Conservation (phyloP, 192 early-diverging fungal species). For the Linnemannia zychae region DNA sequence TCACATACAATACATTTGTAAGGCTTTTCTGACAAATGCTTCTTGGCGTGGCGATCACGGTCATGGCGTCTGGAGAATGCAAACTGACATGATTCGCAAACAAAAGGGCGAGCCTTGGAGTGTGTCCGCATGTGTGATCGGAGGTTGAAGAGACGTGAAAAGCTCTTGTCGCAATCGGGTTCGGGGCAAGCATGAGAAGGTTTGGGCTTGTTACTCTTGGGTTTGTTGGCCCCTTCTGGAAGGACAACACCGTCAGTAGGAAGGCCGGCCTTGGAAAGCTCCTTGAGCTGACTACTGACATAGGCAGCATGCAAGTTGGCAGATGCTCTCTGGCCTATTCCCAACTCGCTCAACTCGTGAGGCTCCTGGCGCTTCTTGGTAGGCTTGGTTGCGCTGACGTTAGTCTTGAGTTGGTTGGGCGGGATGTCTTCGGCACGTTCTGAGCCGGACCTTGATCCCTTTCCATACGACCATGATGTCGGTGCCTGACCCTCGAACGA, state of each 20-base stretch:
- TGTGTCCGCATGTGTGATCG: constrained; percentile 85
- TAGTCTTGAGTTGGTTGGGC: background rate
- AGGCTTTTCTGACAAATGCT: constrained; percentile 71
- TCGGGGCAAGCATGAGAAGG: constrained; percentile 66
- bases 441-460: constrained; percentile 33
- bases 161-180: constrained; percentile 83
- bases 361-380: constrained; percentile 44
- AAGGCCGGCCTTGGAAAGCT: constrained; percentile 37
- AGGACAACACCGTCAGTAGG: constrained; percentile 17
- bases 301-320: constrained; percentile 55
- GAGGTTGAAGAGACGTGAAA: constrained; percentile 89
- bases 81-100: constrained; percentile 72
- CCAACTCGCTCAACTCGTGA: constrained; percentile 50
- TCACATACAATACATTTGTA: constrained; percentile 72
- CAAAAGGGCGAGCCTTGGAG: constrained; percentile 76
- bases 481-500: constrained; percentile 36
- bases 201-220: constrained; percentile 43
- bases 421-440: constrained; percentile 24
- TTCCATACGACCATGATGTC: constrained; percentile 30
- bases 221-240: background rate
- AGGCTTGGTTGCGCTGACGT: background rate
- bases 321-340: constrained; percentile 51
- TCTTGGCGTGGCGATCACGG: constrained; percentile 79
- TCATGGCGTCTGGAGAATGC: constrained; percentile 87
- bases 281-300: constrained; percentile 39